Evolutionary conservation across 768 basidiomycete genomes (phyloP), one percentile per base, ranked within the genome.

Genomic region (Leucocoprinus birnbaumii): DNA sequence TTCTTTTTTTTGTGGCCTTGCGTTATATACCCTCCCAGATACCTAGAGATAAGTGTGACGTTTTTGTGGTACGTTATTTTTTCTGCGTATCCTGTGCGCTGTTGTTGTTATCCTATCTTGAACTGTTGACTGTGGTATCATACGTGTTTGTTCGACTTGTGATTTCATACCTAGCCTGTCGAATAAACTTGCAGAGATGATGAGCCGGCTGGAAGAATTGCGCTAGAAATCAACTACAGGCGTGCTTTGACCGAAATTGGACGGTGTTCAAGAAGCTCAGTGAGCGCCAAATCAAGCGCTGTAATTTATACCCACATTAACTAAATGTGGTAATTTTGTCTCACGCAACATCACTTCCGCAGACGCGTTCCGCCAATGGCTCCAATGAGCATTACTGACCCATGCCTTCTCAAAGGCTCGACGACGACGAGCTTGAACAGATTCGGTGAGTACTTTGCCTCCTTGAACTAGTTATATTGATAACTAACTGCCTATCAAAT

Each of bases 391-490:
- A 21, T 9, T n/a, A 37, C n/a, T 31, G 22, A 25, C 37, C 57
- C 62, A 76, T 78, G 73, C 69, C 71, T 66, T 68, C 72, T 40
- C 76, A 74, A 62, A 78, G 76, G 63, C 76, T 83, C 31, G 81
- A 83, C 64, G 84, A 82, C 53, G 82, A 87, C 59, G 86, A 86
- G 63, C 74, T 86, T 50, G 86, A 85, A 63, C 75, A 81, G 61
- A 86, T 87, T 54, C 76, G 83, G 86, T 86, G 58, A 51, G 73
- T 59, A 16, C 38, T 24, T 21, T 2, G 8, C 19, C 37, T 43
- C 7, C 11, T 22, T 40, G 24, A 34, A 42, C 6, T 16, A 37
- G 18, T 24, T 3, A 16, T 18, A 51, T 25, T 31, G 43, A 24
- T 58, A 55, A n/a, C 61, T 70, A 21, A 66, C 37, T 53, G 43